Evolutionary conservation across 176 grass and related monocot genomes (phyloP).

Genomic region (Guadua angustifolia): DNA sequence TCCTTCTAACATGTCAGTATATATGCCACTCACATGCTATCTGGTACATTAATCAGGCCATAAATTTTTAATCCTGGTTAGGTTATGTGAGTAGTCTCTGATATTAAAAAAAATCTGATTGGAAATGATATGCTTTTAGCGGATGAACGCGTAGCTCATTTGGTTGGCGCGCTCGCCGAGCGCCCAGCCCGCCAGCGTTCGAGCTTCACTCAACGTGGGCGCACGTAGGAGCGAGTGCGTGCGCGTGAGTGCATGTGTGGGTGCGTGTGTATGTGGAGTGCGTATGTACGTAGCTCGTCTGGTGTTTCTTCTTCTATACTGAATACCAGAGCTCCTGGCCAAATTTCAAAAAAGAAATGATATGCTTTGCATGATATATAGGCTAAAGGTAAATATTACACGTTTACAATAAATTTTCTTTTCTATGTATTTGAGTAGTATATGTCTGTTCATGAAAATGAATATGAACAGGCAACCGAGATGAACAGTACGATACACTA

Average conservation of each 20-base stretch:
- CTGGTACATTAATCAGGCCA: conserved; percentile 1
- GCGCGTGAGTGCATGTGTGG: too few species aligned
- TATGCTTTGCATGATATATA: neutral
- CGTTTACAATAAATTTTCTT: neutral
- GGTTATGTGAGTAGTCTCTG: neutral
- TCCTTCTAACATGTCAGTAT: neutral
- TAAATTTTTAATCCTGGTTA: neutral
- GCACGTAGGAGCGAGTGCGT: too few species aligned
- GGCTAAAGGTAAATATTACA: neutral
- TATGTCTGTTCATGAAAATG: conserved; percentile 4
- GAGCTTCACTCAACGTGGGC: too few species aligned
- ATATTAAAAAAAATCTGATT: conserved; percentile 5
- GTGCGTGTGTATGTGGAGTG: too few species aligned
- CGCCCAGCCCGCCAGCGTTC: too few species aligned
- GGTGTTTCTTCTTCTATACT: too few species aligned
- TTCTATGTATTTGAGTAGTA: neutral
- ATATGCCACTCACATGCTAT: neutral
- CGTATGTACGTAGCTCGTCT: too few species aligned
- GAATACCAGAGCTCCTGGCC: too few species aligned
- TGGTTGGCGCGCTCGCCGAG: too few species aligned
- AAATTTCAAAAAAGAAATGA: too few species aligned
- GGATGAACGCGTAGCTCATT: too few species aligned
- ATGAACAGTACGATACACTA: neutral
- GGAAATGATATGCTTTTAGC: conserved; percentile 6
- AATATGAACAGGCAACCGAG: neutral